These are phyloP conservation scores for Asterophora parasitica DNA, from an alignment of 768 basidiomycete genomes.

Conservation along the genomic window DNA sequence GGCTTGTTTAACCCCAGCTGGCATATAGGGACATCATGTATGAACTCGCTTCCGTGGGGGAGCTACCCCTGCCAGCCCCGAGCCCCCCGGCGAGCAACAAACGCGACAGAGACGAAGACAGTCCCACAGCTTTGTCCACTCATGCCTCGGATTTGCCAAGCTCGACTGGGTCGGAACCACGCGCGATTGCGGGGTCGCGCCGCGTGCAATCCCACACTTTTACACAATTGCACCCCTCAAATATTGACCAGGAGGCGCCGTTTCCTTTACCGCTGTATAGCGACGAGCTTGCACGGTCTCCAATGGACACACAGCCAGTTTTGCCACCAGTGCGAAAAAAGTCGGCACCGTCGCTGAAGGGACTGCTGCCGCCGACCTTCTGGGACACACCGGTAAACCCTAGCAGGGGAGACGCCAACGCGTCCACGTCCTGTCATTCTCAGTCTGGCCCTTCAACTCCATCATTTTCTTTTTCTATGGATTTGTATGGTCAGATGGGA, in stretches of 20 bases:
- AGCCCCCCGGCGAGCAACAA: conserved; percentile 51
- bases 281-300: conserved; percentile 53
- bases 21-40: conserved; percentile 78
- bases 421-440: conserved; percentile 1
- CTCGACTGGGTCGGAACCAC: conserved; percentile 16
- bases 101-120: conserved; percentile 55
- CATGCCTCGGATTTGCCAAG: conserved; percentile 7
- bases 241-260: conserved; percentile 1
- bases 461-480: conserved; percentile 18
- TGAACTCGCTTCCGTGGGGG: conserved; percentile 67
- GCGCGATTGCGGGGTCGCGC: conserved; percentile 34
- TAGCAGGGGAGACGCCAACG: neutral
- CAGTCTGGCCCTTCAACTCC: conserved; percentile 1
- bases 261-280: conserved; percentile 53
- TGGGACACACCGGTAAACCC: neutral
- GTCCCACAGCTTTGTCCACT: conserved; percentile 25
- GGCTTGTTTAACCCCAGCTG: conserved; percentile 20
- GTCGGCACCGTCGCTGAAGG: neutral
- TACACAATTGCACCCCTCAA: neutral
- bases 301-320: conserved; percentile 26
- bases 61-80: conserved; percentile 58
- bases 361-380: conserved; percentile 1
- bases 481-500: conserved; percentile 23
- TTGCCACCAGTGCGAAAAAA: neutral
- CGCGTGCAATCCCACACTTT: conserved; percentile 23